Conservation (phyloP, 345 rosid genomes). For the Melaleuca alternifolia region DNA sequence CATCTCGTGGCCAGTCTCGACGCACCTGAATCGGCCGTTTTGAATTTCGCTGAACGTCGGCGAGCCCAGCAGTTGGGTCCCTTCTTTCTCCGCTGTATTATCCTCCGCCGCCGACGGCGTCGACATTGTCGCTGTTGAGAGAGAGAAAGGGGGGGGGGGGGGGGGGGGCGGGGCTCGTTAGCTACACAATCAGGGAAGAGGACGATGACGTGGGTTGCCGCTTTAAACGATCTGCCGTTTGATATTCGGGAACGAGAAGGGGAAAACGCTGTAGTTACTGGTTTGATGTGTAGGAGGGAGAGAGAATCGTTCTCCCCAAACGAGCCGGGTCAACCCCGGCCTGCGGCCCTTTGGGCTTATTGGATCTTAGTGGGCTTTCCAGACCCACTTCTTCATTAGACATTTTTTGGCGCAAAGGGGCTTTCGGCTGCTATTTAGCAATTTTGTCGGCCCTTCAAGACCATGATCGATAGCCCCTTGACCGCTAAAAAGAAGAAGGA, state of each 20-base stretch:
- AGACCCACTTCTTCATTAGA: background rate
- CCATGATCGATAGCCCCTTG: background rate
- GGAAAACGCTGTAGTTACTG: background rate
- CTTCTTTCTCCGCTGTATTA: constrained; percentile 26
- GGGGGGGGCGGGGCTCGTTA: background rate
- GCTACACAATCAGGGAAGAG: background rate
- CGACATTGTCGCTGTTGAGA: background rate
- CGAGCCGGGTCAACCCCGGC: background rate
- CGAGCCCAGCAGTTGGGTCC: constrained; percentile 41
- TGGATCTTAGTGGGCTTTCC: accelerated
- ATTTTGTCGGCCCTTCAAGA: background rate
- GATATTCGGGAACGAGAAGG: background rate
- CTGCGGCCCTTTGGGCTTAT: background rate
- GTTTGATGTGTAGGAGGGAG: background rate
- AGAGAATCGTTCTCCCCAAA: background rate
- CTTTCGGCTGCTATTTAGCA: background rate
- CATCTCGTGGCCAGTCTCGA: constrained; percentile 82
- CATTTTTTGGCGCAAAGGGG: background rate
- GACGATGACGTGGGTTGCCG: background rate
- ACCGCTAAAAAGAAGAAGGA: too few species aligned
- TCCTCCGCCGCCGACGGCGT: constrained; percentile 14
- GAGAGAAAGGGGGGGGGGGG: background rate
- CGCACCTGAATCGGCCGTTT: constrained; percentile 72
- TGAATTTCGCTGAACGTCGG: constrained; percentile 50
- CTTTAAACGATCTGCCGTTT: background rate